A percentile compares a stretch with the other conserved stretches of the same genome.
Conservation (phyloP, 495 filamentous ascomycete genomes). For the Corynascus novoguineensis region DNA sequence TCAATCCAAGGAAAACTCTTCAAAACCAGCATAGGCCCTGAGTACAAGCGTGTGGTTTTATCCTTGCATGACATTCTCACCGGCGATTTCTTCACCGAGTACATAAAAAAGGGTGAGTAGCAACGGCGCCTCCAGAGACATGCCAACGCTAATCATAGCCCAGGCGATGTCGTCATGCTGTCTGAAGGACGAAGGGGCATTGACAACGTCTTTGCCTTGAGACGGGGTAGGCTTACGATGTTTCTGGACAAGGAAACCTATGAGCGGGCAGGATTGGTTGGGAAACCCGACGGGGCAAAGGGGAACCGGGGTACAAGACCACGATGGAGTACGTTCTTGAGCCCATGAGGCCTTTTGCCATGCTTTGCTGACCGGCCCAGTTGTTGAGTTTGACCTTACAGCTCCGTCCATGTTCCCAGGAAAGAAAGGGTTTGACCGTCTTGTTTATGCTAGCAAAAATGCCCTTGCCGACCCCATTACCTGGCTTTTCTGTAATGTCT, state of each 20-base stretch:
- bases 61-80: slow-evolving; percentile 64
- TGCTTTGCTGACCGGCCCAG: slow-evolving; percentile 36
- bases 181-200: slow-evolving; percentile 77
- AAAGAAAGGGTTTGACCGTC: slow-evolving; percentile 83
- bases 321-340: slow-evolving; percentile 41
- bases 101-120: slow-evolving; percentile 76
- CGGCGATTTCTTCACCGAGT: slow-evolving; percentile 74
- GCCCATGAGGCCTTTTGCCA: not conserved
- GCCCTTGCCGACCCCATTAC: slow-evolving; percentile 63
- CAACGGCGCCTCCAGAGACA: not conserved
- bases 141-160: not conserved
- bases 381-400: slow-evolving; percentile 75
- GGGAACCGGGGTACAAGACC: slow-evolving; percentile 48
- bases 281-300: slow-evolving; percentile 58
- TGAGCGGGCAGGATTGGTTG: slow-evolving; percentile 77
- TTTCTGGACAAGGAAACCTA: slow-evolving; percentile 79
- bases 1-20: slow-evolving; percentile 53
- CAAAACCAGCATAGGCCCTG: slow-evolving; percentile 30
- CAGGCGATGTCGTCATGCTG: slow-evolving; percentile 86
- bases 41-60: slow-evolving; percentile 71
- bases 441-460: slow-evolving; percentile 80
- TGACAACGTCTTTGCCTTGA: slow-evolving; percentile 72
- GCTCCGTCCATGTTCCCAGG: slow-evolving; percentile 79
- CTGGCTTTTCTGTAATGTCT: slow-evolving; percentile 77
- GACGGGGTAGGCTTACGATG: slow-evolving; percentile 65